phyloP scores from a whole-genome alignment of 1,139 yeast genomes.

The Taphrina confusa region DNA sequence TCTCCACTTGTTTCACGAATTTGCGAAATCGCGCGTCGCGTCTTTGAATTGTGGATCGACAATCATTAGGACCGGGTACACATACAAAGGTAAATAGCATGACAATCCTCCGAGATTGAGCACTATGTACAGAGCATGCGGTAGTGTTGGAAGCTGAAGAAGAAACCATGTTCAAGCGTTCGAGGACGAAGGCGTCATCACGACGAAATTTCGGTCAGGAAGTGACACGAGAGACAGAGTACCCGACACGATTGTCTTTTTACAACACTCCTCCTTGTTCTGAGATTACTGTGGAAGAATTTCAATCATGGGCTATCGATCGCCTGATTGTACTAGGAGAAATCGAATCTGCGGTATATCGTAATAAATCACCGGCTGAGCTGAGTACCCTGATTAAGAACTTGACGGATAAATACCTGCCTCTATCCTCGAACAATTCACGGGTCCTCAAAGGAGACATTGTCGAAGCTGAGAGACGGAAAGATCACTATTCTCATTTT shows the following conservation, averaged over 20 bases:
- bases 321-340: slow-evolving; percentile 79
- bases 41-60: too few species aligned
- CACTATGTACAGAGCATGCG: too few species aligned
- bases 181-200: slow-evolving; percentile 55
- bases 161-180: slow-evolving; percentile 12
- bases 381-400: slow-evolving; percentile 67
- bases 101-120: too few species aligned
- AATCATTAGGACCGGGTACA: too few species aligned
- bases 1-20: too few species aligned
- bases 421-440: slow-evolving; percentile 52
- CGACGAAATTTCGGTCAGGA: slow-evolving; percentile 54
- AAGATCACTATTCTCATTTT: slow-evolving; percentile 90
- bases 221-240: slow-evolving; percentile 46
- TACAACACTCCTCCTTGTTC: slow-evolving; percentile 74
- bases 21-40: neutral
- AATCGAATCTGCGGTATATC: slow-evolving; percentile 70
- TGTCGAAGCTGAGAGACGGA: slow-evolving; percentile 62
- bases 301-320: slow-evolving; percentile 94
- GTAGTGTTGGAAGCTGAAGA: neutral
- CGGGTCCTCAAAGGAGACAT: slow-evolving; percentile 39
- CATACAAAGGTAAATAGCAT: too few species aligned
- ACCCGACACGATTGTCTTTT: slow-evolving; percentile 61
- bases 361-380: slow-evolving; percentile 67
- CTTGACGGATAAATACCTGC: slow-evolving; percentile 62
- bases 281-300: slow-evolving; percentile 86